Conservation (phyloP, 164 flowering plant genomes). For the Aristolochia fimbriata region DNA sequence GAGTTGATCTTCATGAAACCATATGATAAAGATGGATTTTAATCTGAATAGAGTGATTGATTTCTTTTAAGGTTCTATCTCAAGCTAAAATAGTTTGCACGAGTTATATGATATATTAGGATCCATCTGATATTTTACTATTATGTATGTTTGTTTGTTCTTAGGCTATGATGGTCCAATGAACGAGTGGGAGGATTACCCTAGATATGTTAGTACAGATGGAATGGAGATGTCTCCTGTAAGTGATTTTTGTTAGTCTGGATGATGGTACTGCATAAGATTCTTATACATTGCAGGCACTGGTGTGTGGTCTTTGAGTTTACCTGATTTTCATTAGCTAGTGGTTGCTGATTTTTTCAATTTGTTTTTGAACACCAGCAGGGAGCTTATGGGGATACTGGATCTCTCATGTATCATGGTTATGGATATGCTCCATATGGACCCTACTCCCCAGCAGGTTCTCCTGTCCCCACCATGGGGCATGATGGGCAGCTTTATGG, state of each 20-base stretch:
- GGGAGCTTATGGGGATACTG: conserved; percentile 67
- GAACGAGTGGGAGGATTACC: conserved; percentile 54
- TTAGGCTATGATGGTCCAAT: conserved; percentile 51
- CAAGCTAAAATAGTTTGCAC: neutral
- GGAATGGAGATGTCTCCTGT: conserved; percentile 64
- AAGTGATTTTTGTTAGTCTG: conserved; percentile 13
- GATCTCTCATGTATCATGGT: conserved; percentile 54
- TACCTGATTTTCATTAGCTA: neutral
- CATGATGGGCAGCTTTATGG: conserved; percentile 77
- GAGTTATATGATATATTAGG: neutral
- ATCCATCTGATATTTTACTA: neutral
- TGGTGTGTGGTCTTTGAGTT: neutral
- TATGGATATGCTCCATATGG: conserved; percentile 71
- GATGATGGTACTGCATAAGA: neutral
- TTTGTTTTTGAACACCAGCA: conserved; percentile 10
- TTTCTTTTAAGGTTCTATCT: neutral
- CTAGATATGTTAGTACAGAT: conserved; percentile 42
- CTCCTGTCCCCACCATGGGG: conserved; percentile 65
- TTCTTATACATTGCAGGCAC: neutral
- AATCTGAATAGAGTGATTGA: neutral
- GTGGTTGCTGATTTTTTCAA: neutral
- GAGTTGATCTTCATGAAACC: neutral
- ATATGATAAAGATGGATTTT: neutral
- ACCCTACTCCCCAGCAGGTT: conserved; percentile 55
- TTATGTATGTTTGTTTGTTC: conserved; percentile 1